A percentile compares a stretch with the other conserved stretches of the same genome.
Evolutionary conservation across 1,139 yeast species (phyloP).

Genomic region (Candida buenavistaensis): DNA sequence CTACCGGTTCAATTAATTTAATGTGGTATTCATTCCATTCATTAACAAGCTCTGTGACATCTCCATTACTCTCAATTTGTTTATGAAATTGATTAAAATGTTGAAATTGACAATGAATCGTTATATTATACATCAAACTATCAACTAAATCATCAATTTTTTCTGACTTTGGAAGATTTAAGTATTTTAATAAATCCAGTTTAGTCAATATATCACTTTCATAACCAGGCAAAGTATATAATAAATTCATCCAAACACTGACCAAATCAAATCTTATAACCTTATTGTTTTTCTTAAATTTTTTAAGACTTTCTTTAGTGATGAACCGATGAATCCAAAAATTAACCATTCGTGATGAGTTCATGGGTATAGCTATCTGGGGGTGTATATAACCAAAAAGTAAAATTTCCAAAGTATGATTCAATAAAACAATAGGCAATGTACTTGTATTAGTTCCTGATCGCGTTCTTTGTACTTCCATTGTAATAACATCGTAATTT

Average conservation of each 20-base stretch:
- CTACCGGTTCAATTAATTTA: slow-evolving; percentile 13
- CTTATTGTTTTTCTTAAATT: slow-evolving; percentile 14
- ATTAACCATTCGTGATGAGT: slow-evolving; percentile 35
- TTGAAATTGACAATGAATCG: slow-evolving; percentile 24
- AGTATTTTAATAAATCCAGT: slow-evolving; percentile 13
- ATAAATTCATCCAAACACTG: slow-evolving; percentile 16
- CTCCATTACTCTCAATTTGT: slow-evolving; percentile 7
- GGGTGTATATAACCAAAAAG: slow-evolving; percentile 19
- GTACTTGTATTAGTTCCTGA: slow-evolving; percentile 34
- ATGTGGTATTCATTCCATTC: slow-evolving; percentile 14
- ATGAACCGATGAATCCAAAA: slow-evolving; percentile 41
- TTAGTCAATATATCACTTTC: slow-evolving; percentile 4
- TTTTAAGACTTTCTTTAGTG: slow-evolving; percentile 18
- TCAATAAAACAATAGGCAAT: slow-evolving; percentile 38
- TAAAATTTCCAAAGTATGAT: slow-evolving; percentile 38
- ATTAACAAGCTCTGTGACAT: slow-evolving; percentile 14
- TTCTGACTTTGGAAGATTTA: slow-evolving; percentile 14
- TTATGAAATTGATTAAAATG: slow-evolving; percentile 16
- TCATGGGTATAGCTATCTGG: slow-evolving; percentile 30
- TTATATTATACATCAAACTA: slow-evolving; percentile 35
- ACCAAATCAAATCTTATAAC: slow-evolving; percentile 20
- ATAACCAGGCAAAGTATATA: slow-evolving; percentile 11
- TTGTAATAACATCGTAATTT: slow-evolving; percentile 23
- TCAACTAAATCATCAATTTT: slow-evolving; percentile 44
- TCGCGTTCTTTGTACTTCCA: slow-evolving; percentile 43